phyloP scores from a whole-genome alignment of 1,139 yeast species.

The Magnusiomyces paraingens region DNA sequence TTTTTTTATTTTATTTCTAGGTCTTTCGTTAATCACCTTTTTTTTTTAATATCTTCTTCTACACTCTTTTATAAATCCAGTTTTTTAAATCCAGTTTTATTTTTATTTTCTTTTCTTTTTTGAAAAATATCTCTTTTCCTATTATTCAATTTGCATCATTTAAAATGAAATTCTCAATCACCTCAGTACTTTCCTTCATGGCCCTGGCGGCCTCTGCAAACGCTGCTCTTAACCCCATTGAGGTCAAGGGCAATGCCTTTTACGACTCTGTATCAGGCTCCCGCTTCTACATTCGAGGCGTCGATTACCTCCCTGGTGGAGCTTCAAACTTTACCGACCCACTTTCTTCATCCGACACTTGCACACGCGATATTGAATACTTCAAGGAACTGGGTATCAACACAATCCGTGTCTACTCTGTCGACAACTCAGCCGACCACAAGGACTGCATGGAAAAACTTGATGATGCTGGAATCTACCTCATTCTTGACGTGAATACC shows the following conservation, averaged over 20 bases:
- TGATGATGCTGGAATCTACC: constrained; percentile 87
- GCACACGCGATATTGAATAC: constrained; percentile 66
- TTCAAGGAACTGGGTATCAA: constrained; percentile 74
- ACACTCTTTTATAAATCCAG: too few relatives aligned
- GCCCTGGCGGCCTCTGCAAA: constrained; percentile 21
- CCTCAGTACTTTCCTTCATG: constrained; percentile 16
- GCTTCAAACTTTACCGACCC: constrained; percentile 59
- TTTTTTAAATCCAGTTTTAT: too few relatives aligned
- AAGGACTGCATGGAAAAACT: constrained; percentile 84
- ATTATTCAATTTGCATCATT: constrained; percentile 8
- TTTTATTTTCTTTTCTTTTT: not conserved
- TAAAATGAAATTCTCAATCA: constrained; percentile 18
- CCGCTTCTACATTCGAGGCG: constrained; percentile 74
- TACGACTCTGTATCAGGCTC: constrained; percentile 74
- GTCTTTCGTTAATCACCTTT: too few relatives aligned
- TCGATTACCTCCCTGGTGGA: constrained; percentile 75
- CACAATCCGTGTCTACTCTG: constrained; percentile 81
- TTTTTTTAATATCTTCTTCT: constrained; percentile 3
- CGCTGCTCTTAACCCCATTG: constrained; percentile 20
- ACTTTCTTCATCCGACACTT: constrained; percentile 55
- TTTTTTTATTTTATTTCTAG: too few relatives aligned
- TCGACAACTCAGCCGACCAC: constrained; percentile 75
- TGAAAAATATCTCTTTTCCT: too few relatives aligned
- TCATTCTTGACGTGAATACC: constrained; percentile 85
- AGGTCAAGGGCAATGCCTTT: constrained; percentile 49